Base-by-base conservation (phyloP, 345 rosid genomes). In the Camelina hispida region DNA sequence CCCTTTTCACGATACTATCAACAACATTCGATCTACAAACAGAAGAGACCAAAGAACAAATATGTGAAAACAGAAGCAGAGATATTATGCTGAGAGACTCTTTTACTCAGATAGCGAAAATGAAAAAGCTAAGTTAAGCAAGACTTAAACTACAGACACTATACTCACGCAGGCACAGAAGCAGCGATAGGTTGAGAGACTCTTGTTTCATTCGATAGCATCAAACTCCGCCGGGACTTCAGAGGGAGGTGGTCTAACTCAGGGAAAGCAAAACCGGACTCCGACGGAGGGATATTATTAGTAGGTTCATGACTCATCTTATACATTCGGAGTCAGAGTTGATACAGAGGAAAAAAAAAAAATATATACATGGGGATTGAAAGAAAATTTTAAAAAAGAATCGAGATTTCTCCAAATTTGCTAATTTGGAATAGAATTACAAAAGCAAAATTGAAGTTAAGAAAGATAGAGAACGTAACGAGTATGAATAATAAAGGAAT, bases 231-330 rank as follows among this genome's bases (percentile, higher is more conserved):
- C 2, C 81, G 62, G 22, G 56, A 9, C 22, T 64, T 43, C 51
- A 78, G 71, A 13, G 81, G 77, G 6, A 78, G 42, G 71, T 78
- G 57, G 43, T 78, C 73, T 71, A 58, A 56, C 25, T 77, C 76
- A 47, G 37, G 35, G 61, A 55, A 65, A 25, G 43, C 28, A 42
- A 34, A 20, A 1, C 13, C 17, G 0, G 58, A 71, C 22, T 40
- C 77, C n/a, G 9, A 14, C 14, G 22, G 50, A 78, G 76, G 51
- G 52, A 58, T 43, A 14, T 55, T 63, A 44, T 55, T 55, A 44
- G 17, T 66, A 40, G 72, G 73, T 51, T 78, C 68, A 58, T 71
- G 55, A 1, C 77, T 71, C 81, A 71, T 64, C 62, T 71, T 71
- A 66, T 58, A 51, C 77, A 66, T 66, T 34, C 32, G 23, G 23